Conservation (phyloP, 768 basidiomycete genomes). For the Boletellus ananiceps region DNA sequence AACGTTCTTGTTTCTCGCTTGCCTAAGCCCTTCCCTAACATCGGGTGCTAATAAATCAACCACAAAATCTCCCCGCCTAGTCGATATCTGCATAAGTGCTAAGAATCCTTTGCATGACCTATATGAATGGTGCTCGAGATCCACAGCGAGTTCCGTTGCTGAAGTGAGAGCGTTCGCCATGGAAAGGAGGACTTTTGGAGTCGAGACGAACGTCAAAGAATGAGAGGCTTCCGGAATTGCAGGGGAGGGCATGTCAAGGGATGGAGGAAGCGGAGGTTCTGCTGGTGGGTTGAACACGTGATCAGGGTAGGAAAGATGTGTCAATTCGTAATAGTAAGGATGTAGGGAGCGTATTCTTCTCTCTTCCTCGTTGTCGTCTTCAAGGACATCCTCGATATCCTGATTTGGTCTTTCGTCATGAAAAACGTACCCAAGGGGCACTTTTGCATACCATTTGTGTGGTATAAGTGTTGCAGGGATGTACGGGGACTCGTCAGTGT, state of each 20-base stretch:
- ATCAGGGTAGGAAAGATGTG: slow-evolving; percentile 63
- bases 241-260: slow-evolving; percentile 52
- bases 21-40: slow-evolving; percentile 68
- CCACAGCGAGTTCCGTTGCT: slow-evolving; percentile 81
- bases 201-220: slow-evolving; percentile 69
- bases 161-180: slow-evolving; percentile 67
- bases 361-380: slow-evolving; percentile 20
- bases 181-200: slow-evolving; percentile 45
- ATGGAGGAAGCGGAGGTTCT: slow-evolving; percentile 47
- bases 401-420: slow-evolving; percentile 27
- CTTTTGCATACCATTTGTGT: slow-evolving; percentile 79
- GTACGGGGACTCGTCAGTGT: slow-evolving; percentile 56
- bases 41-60: slow-evolving; percentile 66
- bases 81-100: slow-evolving; percentile 91
- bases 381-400: slow-evolving; percentile 8
- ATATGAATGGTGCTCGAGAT: slow-evolving; percentile 91
- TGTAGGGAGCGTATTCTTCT: slow-evolving; percentile 39
- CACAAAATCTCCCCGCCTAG: slow-evolving; percentile 78
- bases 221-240: not conserved
- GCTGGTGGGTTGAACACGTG: slow-evolving; percentile 54
- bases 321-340: slow-evolving; percentile 86
- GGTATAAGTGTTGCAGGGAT: slow-evolving; percentile 51
- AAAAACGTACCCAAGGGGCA: slow-evolving; percentile 69
- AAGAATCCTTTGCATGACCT: slow-evolving; percentile 83
- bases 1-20: slow-evolving; percentile 43